A percentile compares a stretch with the other conserved stretches of the same genome.
These are phyloP conservation scores for Polysphondylium violaceum DNA, from an alignment of 78 protist genomes.

Conservation along the genomic window DNA sequence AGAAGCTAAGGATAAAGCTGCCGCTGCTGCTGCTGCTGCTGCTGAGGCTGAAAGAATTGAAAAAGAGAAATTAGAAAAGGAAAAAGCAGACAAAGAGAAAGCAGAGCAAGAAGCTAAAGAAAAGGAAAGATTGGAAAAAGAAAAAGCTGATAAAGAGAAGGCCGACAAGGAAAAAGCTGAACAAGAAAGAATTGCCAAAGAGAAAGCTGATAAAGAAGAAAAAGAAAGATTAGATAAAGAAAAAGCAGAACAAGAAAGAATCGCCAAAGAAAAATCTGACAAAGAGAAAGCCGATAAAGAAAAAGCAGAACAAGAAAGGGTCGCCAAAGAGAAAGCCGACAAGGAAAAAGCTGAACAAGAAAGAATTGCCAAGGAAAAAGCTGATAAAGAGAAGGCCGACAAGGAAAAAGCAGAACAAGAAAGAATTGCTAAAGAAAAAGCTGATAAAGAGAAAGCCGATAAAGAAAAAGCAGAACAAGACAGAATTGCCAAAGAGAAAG, in stretches of 20 bases:
- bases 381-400: too few species aligned
- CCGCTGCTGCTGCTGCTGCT: not conserved
- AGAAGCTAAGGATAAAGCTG: not conserved
- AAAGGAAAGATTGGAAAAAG: constrained; percentile 6
- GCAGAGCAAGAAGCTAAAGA: not conserved
- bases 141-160: not conserved
- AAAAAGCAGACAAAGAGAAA: not conserved
- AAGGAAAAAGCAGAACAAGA: constrained; percentile 12
- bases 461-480: constrained; percentile 16
- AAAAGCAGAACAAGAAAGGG: not conserved
- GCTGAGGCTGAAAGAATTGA: not conserved
- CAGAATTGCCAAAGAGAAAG: not conserved
- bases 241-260: not conserved
- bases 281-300: not conserved
- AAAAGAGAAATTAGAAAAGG: constrained; percentile 17
- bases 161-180: not conserved
- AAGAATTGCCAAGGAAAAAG: constrained; percentile 8
- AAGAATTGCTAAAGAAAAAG: constrained; percentile 11
- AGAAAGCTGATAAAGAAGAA: constrained; percentile 33
- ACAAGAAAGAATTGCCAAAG: not conserved
- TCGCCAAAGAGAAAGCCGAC: constrained; percentile 14
- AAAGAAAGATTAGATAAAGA: constrained; percentile 5
- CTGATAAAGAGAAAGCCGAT: constrained; percentile 6
- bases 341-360: constrained; percentile 22
- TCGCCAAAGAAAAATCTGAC: constrained; percentile 7